Percentiles rank a stretch among this genome's conserved stretches.
phyloP scores from a whole-genome alignment of 352 stramenopile genomes.

The Phytophthora parvispora region DNA sequence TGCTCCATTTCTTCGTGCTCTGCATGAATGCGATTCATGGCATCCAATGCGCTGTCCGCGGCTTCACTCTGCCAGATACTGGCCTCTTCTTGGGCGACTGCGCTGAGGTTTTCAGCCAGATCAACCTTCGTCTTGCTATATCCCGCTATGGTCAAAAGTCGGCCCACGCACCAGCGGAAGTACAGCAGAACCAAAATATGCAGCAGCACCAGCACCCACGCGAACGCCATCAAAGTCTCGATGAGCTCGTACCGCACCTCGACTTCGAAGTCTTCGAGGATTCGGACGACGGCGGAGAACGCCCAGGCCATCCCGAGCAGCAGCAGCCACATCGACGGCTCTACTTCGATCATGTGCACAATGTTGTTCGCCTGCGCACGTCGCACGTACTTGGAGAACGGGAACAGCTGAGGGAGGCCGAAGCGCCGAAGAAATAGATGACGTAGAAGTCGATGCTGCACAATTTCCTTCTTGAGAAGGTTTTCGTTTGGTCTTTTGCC shows the following conservation, averaged over 20 bases:
- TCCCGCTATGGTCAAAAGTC: slow-evolving; percentile 44
- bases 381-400: slow-evolving; percentile 78
- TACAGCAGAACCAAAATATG: slow-evolving; percentile 51
- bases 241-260: slow-evolving; percentile 39
- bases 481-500: background rate
- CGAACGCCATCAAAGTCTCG: slow-evolving; percentile 37
- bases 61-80: slow-evolving; percentile 24
- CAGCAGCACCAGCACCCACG: slow-evolving; percentile 37
- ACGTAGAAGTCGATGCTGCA: slow-evolving; percentile 49
- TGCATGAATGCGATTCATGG: slow-evolving; percentile 25
- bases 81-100: slow-evolving; percentile 24
- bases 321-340: slow-evolving; percentile 71
- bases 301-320: slow-evolving; percentile 55
- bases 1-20: slow-evolving; percentile 33
- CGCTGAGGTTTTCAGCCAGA: slow-evolving; percentile 6
- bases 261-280: slow-evolving; percentile 26
- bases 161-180: slow-evolving; percentile 39
- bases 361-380: slow-evolving; percentile 79
- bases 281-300: slow-evolving; percentile 25
- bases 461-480: slow-evolving; percentile 19
- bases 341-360: slow-evolving; percentile 78
- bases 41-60: slow-evolving; percentile 22
- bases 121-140: slow-evolving; percentile 19
- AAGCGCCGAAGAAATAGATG: slow-evolving; percentile 53
- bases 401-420: slow-evolving; percentile 57